Conservation (phyloP, 257 asterid species). For the Solanum sejunctum region DNA sequence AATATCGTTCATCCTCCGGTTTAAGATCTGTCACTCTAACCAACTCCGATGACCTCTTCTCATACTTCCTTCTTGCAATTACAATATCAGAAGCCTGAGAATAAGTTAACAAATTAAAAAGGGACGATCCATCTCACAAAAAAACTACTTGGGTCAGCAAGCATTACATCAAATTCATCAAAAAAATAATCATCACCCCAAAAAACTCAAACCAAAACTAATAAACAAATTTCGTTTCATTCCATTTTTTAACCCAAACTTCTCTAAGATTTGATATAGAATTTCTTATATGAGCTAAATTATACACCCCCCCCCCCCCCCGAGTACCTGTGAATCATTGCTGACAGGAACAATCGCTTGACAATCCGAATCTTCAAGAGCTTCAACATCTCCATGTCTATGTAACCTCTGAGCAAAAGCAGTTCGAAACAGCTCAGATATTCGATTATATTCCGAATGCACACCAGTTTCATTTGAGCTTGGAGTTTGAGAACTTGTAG, state of each 20-base stretch:
- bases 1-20: constrained; percentile 7
- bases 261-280: background rate
- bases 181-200: background rate
- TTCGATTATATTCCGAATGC: constrained; percentile 18
- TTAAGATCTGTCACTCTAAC: constrained; percentile 35
- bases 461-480: background rate
- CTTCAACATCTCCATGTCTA: background rate
- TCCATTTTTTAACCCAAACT: background rate
- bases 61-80: constrained; percentile 21
- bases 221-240: background rate
- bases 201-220: background rate
- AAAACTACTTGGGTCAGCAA: background rate
- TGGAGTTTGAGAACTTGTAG: background rate
- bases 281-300: background rate
- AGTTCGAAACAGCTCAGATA: constrained; percentile 34
- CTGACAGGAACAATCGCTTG: constrained; percentile 39
- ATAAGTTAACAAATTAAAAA: background rate
- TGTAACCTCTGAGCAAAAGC: constrained; percentile 14
- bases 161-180: background rate
- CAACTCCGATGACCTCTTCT: constrained; percentile 34
- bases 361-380: constrained; percentile 3
- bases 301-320: background rate
- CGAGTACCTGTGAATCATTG: constrained; percentile 5
- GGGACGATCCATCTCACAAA: background rate
- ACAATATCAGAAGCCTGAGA: constrained; percentile 21